Conservation (phyloP, 305 asterid species). For the Solanum chacoense region DNA sequence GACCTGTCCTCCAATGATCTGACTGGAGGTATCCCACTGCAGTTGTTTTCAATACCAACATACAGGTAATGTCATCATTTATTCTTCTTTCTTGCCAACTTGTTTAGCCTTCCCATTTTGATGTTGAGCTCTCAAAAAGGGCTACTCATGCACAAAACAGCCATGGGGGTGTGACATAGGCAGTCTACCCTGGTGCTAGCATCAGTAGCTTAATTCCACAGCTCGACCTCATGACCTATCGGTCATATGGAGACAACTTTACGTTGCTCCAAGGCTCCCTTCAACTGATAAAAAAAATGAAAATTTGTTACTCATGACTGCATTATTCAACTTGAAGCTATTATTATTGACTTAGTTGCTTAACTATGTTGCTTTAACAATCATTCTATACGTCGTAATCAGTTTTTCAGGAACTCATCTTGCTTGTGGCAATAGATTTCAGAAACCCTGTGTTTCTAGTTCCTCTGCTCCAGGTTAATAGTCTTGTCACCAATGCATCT, state of each 20-base stretch:
- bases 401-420: slow-evolving; percentile 72
- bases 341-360: neutral
- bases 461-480: slow-evolving; percentile 48
- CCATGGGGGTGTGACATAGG: neutral
- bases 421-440: slow-evolving; percentile 46
- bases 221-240: neutral
- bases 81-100: neutral
- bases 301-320: neutral
- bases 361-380: neutral
- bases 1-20: slow-evolving; percentile 76
- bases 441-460: slow-evolving; percentile 60
- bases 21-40: slow-evolving; percentile 56
- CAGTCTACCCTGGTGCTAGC: neutral
- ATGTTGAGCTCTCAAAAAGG: neutral
- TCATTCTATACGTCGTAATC: slow-evolving; percentile 10
- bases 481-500: neutral
- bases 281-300: neutral
- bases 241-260: neutral
- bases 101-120: neutral
- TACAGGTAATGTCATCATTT: slow-evolving; percentile 43
- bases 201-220: neutral
- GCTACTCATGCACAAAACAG: neutral
- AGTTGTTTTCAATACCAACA: slow-evolving; percentile 41
- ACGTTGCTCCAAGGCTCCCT: neutral
- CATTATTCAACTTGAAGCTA: neutral